Conservation (phyloP, 192 early-diverging fungal species). For the Gonapodya sp. region DNA sequence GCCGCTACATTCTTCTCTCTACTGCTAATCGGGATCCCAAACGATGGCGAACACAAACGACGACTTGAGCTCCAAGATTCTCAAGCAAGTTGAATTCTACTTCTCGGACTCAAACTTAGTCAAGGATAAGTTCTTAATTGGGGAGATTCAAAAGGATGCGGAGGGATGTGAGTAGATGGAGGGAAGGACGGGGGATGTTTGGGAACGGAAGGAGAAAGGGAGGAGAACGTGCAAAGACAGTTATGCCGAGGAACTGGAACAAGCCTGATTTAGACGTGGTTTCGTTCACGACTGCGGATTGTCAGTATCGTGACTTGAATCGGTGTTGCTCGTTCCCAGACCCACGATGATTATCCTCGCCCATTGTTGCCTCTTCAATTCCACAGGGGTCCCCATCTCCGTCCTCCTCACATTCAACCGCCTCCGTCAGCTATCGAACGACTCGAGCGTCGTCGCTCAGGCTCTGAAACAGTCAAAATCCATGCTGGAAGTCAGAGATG, state of each 20-base stretch:
- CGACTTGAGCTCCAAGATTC: constrained; percentile 29
- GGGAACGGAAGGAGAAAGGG: background rate
- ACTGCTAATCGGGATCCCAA: too few relatives aligned
- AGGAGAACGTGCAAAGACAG: background rate
- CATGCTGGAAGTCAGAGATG: constrained; percentile 42
- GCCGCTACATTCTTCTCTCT: too few relatives aligned
- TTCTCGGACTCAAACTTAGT: constrained; percentile 51
- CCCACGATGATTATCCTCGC: background rate
- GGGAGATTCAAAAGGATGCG: constrained; percentile 23
- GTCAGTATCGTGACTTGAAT: too few relatives aligned
- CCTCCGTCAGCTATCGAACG: constrained; percentile 37
- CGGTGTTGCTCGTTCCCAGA: too few relatives aligned
- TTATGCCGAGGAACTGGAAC: too few relatives aligned
- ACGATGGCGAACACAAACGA: background rate
- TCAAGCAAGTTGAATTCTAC: constrained; percentile 56
- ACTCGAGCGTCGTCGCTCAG: constrained; percentile 29
- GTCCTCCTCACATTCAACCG: constrained; percentile 45
- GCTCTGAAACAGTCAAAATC: constrained; percentile 40
- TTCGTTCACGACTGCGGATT: too few relatives aligned
- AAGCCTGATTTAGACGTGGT: too few relatives aligned
- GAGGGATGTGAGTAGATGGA: constrained; percentile 43
- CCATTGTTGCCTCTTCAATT: background rate
- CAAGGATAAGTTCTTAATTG: constrained; percentile 41
- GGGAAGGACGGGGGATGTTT: background rate
- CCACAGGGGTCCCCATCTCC: constrained; percentile 28